Evolutionary conservation across 495 filamentous ascomycete species (phyloP), one percentile per base, ranked within the genome.

Genomic region (Penicillium cataractarum): DNA sequence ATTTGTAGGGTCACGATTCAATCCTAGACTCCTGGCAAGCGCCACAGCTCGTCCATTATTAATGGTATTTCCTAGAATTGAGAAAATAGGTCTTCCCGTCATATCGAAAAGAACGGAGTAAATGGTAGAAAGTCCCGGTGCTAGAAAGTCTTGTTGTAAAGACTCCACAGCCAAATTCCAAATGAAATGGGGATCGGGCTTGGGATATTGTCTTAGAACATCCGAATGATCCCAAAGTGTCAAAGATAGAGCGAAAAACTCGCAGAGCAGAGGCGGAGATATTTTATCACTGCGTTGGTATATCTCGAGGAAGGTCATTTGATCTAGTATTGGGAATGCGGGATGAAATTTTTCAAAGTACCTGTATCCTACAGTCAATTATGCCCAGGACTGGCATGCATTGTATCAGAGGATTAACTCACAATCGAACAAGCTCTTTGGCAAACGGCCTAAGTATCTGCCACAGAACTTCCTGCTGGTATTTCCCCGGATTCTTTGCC

Each of bases 101-200:
- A 54, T 54, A 54, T 54, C 51, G 29, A 54, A 54, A 32, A 54
- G 51, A 22, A 54, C 51, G 8, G 51, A 54, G 2, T 54, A 54
- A 9, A 54, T 54, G 24, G 51, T 54, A 3, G 51, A 54, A 21
- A 54, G 51, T 2, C 51, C 51, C 10, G 51, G 51, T 21, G 51
- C 51, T 21, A 54, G 29, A 13, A 54, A 54, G 29, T 54, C 51
- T 22, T 54, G 51, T 35, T 54, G 51, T 31, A 54, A 35, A 35
- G 29, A 26, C 19, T 54, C 51, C 9, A 54, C 31, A 4, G 51
- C 51, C 15, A 54, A n/a, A 33, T 54, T 54, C 51, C 51, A 35
- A 22, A 54, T 22, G 10, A 54, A 54, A 29, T 54, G 51, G 9
- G 31, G 26, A 24, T 54, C 51, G 10, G 51, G 51, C 19, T 54